phyloP scores from a whole-genome alignment of 768 basidiomycete species.

The Suillus lakei region DNA sequence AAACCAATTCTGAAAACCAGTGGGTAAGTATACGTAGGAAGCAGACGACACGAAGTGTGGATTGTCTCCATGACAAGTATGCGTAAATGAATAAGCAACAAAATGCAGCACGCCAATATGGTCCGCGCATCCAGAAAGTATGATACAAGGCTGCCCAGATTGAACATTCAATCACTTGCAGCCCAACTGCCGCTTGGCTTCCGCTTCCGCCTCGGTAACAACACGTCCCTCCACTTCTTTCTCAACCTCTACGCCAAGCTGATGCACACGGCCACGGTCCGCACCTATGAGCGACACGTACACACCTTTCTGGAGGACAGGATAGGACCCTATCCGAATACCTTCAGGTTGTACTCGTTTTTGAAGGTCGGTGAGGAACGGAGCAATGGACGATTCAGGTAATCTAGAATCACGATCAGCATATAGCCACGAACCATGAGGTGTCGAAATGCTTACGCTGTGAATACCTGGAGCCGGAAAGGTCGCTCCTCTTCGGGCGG shows the following conservation, averaged over 20 bases:
- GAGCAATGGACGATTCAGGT: slow-evolving; percentile 87
- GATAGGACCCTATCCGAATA: slow-evolving; percentile 84
- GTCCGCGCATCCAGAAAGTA: background rate
- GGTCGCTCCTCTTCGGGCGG: slow-evolving; percentile 78
- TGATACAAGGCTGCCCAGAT: background rate
- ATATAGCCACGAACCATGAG: background rate
- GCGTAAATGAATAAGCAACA: background rate
- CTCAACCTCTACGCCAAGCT: slow-evolving; percentile 68
- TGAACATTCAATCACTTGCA: slow-evolving; percentile 2
- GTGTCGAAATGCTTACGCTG: slow-evolving; percentile 52
- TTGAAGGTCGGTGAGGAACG: slow-evolving; percentile 82
- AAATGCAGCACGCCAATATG: background rate
- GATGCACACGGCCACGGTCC: slow-evolving; percentile 49
- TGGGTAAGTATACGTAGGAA: background rate
- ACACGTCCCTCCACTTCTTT: slow-evolving; percentile 58
- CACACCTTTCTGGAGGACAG: slow-evolving; percentile 60
- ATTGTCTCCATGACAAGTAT: background rate
- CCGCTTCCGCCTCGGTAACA: slow-evolving; percentile 69
- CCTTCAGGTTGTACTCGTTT: slow-evolving; percentile 72
- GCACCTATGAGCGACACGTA: slow-evolving; percentile 65
- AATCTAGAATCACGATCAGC: background rate
- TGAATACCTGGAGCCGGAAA: slow-evolving; percentile 82
- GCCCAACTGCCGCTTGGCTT: slow-evolving; percentile 44
- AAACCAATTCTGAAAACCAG: background rate
- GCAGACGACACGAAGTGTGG: background rate